phyloP scores from a whole-genome alignment of 208 protist species.

The Leishmania gerbilli region DNA sequence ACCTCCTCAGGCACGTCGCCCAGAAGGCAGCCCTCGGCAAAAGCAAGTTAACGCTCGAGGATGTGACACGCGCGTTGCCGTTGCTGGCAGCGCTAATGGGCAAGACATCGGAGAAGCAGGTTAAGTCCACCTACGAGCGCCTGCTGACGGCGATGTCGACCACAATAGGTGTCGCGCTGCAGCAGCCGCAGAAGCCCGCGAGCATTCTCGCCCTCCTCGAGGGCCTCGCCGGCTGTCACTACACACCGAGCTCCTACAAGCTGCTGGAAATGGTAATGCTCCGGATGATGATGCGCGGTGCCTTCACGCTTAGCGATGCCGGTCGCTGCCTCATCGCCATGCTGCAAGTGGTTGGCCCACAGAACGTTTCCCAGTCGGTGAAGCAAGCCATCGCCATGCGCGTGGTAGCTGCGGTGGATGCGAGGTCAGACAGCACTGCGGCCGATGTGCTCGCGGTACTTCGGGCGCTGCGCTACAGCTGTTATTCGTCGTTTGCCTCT shows the following conservation, averaged over 20 bases:
- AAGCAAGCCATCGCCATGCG: conserved; percentile 47
- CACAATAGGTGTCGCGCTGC: conserved; percentile 61
- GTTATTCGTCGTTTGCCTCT: conserved; percentile 27
- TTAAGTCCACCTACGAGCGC: conserved; percentile 37
- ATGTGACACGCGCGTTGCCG: conserved; percentile 67
- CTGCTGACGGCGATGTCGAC: conserved; percentile 52
- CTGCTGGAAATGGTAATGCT: conserved; percentile 74
- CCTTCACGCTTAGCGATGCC: conserved; percentile 31
- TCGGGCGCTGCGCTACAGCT: conserved; percentile 30
- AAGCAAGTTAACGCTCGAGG: conserved; percentile 40
- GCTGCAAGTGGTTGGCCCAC: conserved; percentile 34
- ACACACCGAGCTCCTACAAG: conserved; percentile 51
- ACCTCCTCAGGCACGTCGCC: conserved; percentile 76
- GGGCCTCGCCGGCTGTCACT: conserved; percentile 63
- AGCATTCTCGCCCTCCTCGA: conserved; percentile 53
- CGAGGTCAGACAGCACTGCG: background rate
- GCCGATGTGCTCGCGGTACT: conserved; percentile 15
- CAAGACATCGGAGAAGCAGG: conserved; percentile 20
- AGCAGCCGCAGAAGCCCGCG: conserved; percentile 25
- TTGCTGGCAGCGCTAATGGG: conserved; percentile 41
- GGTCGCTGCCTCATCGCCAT: conserved; percentile 46
- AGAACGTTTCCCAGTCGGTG: conserved; percentile 44
- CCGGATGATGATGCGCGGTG: conserved; percentile 36
- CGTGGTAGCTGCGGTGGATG: conserved; percentile 21
- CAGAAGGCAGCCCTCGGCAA: conserved; percentile 55